phyloP scores from a whole-genome alignment of 164 flowering plant genomes.

The Dillenia suffruticosa region DNA sequence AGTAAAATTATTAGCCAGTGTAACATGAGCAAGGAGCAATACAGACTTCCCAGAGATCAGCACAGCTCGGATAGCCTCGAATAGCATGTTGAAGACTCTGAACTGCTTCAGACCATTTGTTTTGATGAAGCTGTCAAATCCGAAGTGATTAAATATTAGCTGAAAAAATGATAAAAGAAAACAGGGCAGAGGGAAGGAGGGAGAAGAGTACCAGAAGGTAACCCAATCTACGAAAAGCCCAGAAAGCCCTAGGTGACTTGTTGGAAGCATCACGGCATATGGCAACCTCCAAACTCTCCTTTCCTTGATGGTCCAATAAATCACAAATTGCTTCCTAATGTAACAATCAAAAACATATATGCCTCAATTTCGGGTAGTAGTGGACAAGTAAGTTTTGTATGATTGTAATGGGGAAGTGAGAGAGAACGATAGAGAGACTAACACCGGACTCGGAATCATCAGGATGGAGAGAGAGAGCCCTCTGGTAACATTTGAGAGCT shows the following conservation, averaged over 20 bases:
- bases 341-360: background rate
- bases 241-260: slow-evolving; percentile 86
- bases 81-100: slow-evolving; percentile 93
- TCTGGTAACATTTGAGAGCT: slow-evolving; percentile 84
- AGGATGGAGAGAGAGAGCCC: slow-evolving; percentile 69
- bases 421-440: background rate
- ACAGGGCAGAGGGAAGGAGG: background rate
- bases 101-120: slow-evolving; percentile 84
- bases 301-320: slow-evolving; percentile 63
- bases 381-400: no score
- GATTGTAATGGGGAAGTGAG: no score
- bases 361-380: no score
- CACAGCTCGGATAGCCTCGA: slow-evolving; percentile 74
- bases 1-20: background rate
- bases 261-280: slow-evolving; percentile 66
- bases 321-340: slow-evolving; percentile 78
- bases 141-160: background rate
- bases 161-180: background rate
- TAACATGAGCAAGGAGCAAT: background rate
- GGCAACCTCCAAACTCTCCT: slow-evolving; percentile 61
- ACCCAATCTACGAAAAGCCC: slow-evolving; percentile 90
- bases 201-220: slow-evolving; percentile 50
- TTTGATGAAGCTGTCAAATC: slow-evolving; percentile 46
- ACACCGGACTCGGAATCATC: slow-evolving; percentile 80
- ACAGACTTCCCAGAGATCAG: slow-evolving; percentile 89